Evolutionary conservation across 768 basidiomycete genomes (phyloP), one percentile per base, ranked within the genome.

Genomic region (Lentinula sp.): DNA sequence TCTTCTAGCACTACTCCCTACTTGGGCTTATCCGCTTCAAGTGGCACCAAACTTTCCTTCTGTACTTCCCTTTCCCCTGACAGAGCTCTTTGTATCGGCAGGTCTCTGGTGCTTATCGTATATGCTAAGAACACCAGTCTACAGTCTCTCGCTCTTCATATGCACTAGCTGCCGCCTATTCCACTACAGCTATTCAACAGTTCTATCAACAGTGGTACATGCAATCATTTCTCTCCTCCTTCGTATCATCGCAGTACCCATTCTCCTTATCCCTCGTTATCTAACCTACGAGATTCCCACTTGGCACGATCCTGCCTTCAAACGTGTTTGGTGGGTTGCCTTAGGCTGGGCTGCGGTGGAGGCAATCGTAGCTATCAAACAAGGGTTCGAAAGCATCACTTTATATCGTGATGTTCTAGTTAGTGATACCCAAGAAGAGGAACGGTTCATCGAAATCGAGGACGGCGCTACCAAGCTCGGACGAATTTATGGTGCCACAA

Each of bases 271-370:
- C 52, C 79, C 79, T 40, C 59, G 40, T 18, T 35, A 50, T 37
- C 73, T 78, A 62, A 74, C 76, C 66, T 66, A 68, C 32, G 67
- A 68, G 62, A 69, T 76, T 35, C 80, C 86, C 45, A 84, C 81
- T 7, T 86, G 82, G 77, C 74, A 71, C 59, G 78, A 85, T 63
- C 67, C 75, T 1, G 81, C 83, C 3, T 93, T 93, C 74, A 69
- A 73, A 21, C 78, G 83, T 34, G 82, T 88, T 3, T 92, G 91
- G 89, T 90, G 86, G 86, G 73, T 90, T 40, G 86, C 87, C 2
- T 75, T 93, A 2, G 88, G 88, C 0, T 91, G 87, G 86, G 87
- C 88, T 11, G 72, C 81, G 6, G 86, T 84, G 4, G 91, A 91
- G 64, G 86, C 86, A 4, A 64, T 80, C 21, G 83, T 84, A 1